Conservation (phyloP, 805 yeast species). For the Ogataea thermomethanolica region DNA sequence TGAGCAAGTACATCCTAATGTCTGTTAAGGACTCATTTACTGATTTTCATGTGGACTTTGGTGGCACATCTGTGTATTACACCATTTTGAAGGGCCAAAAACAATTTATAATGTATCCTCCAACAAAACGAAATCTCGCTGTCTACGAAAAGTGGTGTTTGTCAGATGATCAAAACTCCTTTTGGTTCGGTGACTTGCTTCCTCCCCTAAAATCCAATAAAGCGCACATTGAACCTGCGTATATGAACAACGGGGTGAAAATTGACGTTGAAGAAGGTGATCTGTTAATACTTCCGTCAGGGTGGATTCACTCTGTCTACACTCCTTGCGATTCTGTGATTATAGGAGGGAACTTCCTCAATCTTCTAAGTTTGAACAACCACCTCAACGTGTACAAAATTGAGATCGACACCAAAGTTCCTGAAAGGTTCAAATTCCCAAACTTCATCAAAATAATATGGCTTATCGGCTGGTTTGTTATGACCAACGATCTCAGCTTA, state of each 20-base stretch:
- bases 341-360: conserved; percentile 84
- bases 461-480: conserved; percentile 51
- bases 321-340: conserved; percentile 80
- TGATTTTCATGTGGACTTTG: conserved; percentile 89
- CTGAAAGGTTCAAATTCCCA: conserved; percentile 75
- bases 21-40: conserved; percentile 78
- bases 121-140: conserved; percentile 57
- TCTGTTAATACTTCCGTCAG: conserved; percentile 78
- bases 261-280: conserved; percentile 53
- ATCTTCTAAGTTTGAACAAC: conserved; percentile 55
- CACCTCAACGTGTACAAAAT: conserved; percentile 61
- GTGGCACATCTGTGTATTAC: conserved; percentile 89
- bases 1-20: conserved; percentile 80
- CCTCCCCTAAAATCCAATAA: conserved; percentile 15
- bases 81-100: conserved; percentile 75
- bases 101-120: conserved; percentile 75
- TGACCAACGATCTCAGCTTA: conserved; percentile 7
- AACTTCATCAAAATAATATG: conserved; percentile 67
- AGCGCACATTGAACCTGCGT: conserved; percentile 19
- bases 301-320: conserved; percentile 90
- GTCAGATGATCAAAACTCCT: conserved; percentile 54
- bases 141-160: conserved; percentile 72
- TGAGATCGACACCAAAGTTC: conserved; percentile 69
- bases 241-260: conserved; percentile 36
- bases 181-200: conserved; percentile 60